These are phyloP conservation scores for Alopecurus myosuroides DNA, from an alignment of 176 grass and related monocot species.

Conservation along the genomic window DNA sequence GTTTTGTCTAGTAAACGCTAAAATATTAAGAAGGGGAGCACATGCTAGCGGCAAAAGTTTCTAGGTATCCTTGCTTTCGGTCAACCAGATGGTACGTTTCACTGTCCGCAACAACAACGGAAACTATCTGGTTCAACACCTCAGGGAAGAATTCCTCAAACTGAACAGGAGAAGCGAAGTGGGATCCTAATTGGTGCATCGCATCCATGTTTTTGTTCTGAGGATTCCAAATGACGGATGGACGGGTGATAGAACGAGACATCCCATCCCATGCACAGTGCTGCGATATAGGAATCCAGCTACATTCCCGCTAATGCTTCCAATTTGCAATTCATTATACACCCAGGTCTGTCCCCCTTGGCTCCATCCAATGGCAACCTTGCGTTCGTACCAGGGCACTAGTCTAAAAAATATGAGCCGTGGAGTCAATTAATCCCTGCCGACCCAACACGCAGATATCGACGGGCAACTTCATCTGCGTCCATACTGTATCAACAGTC, in stretches of 20 bases:
- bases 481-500: too few relatives aligned
- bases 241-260: not conserved
- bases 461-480: too few relatives aligned
- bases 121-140: not conserved
- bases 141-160: not conserved
- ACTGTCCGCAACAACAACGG: not conserved
- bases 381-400: conserved; percentile 1
- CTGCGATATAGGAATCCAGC: conserved; percentile 13
- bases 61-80: too few relatives aligned
- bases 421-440: conserved; percentile 16
- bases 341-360: conserved; percentile 15
- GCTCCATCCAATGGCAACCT: conserved; percentile 14
- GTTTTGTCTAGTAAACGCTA: too few relatives aligned
- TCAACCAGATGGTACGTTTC: too few relatives aligned
- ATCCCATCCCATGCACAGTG: not conserved
- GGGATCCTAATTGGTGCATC: not conserved
- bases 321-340: conserved; percentile 5
- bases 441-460: not conserved
- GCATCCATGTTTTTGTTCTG: not conserved
- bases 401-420: not conserved
- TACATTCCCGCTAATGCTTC: conserved; percentile 17
- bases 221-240: not conserved
- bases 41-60: not conserved
- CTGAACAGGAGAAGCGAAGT: not conserved
- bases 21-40: too few relatives aligned